These are phyloP conservation scores for Chaetomium strumarium DNA, from an alignment of 2,329 filamentous ascomycete genomes.

Conservation along the genomic window DNA sequence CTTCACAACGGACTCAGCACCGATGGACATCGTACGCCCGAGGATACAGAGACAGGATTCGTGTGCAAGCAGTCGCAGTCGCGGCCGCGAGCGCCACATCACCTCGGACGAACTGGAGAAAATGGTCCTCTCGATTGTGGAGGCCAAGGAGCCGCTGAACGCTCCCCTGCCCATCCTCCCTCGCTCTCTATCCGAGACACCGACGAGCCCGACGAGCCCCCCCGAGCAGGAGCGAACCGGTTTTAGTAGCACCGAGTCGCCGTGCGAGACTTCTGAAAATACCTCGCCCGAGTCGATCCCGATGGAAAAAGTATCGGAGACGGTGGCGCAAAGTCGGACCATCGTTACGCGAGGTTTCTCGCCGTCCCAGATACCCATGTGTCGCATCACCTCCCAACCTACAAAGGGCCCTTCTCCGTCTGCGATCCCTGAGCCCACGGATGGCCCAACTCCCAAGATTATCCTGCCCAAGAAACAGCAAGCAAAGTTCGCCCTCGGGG, in stretches of 20 bases:
- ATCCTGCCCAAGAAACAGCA: constrained; percentile 60
- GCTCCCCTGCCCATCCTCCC: constrained; percentile 44
- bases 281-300: constrained; percentile 40
- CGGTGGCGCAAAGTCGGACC: constrained; percentile 46
- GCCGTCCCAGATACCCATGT: constrained; percentile 58
- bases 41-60: constrained; percentile 67
- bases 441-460: constrained; percentile 55
- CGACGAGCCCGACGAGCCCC: constrained; percentile 31
- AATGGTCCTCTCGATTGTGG: constrained; percentile 89
- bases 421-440: constrained; percentile 56
- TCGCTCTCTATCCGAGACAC: constrained; percentile 41
- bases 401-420: constrained; percentile 45
- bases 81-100: constrained; percentile 77
- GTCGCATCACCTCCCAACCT: constrained; percentile 44
- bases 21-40: constrained; percentile 57
- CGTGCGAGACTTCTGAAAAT: constrained; percentile 58
- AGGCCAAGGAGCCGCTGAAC: constrained; percentile 67
- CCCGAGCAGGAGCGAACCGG: constrained; percentile 36
- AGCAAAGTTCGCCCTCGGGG: constrained; percentile 66
- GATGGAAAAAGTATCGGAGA: constrained; percentile 35
- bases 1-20: constrained; percentile 47
- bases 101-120: constrained; percentile 90
- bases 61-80: constrained; percentile 61
- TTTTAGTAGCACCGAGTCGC: constrained; percentile 41
- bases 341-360: constrained; percentile 85